Conservation (phyloP, 2,329 filamentous ascomycete genomes). For the Penicillium sp. region DNA sequence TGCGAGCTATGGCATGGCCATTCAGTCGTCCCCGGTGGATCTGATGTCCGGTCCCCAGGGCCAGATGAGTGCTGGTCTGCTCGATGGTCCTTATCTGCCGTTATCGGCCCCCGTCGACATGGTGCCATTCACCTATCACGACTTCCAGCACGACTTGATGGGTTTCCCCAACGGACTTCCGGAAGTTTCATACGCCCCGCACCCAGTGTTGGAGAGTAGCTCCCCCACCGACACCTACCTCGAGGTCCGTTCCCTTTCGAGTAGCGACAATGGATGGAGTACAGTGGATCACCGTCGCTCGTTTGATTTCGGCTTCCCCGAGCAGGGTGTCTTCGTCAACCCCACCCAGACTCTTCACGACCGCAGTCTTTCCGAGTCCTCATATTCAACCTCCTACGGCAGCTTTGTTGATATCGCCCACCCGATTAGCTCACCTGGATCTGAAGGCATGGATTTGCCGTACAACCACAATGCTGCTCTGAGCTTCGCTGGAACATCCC, state of each 20-base stretch:
- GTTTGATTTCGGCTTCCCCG: conserved; percentile 65
- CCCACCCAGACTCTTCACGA: conserved; percentile 87
- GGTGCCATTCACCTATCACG: conserved; percentile 73
- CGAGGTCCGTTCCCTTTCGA: conserved; percentile 84
- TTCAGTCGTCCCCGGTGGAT: conserved; percentile 54
- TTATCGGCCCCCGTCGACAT: conserved; percentile 61
- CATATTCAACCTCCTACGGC: conserved; percentile 69
- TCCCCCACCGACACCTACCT: conserved; percentile 79
- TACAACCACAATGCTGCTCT: conserved; percentile 32
- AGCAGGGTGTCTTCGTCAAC: conserved; percentile 77
- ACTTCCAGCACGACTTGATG: conserved; percentile 72
- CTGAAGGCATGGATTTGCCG: conserved; percentile 67
- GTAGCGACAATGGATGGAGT: conserved; percentile 83
- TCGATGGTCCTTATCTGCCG: conserved; percentile 63
- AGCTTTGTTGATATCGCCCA: conserved; percentile 84
- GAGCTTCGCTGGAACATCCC: conserved; percentile 24
- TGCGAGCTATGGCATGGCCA: conserved; percentile 56
- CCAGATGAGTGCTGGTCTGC: conserved; percentile 60
- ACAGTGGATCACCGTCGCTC: conserved; percentile 75
- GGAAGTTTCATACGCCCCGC: conserved; percentile 44
- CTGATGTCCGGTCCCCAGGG: conserved; percentile 61
- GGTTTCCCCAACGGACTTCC: conserved; percentile 54
- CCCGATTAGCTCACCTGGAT: conserved; percentile 80
- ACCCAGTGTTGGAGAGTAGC: conserved; percentile 51
- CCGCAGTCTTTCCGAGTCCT: conserved; percentile 83